These are phyloP conservation scores for Gremmenia infestans DNA, from an alignment of 2,329 filamentous ascomycete species.

Conservation along the genomic window DNA sequence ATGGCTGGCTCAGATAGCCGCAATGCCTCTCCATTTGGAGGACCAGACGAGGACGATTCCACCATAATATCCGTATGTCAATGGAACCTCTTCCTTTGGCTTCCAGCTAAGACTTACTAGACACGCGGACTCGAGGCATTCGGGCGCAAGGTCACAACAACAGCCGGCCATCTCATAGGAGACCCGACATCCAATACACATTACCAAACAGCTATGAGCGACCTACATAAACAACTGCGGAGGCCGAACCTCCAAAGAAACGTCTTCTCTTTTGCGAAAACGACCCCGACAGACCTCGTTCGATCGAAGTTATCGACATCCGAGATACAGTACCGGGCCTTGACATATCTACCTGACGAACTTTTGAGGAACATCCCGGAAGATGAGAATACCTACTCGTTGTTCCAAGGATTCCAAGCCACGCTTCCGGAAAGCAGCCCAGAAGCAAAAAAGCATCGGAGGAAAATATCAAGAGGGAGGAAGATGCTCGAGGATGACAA, in stretches of 20 bases:
- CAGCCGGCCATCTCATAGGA: slow-evolving; percentile 83
- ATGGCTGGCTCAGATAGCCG: slow-evolving; percentile 32
- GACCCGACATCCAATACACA: slow-evolving; percentile 55
- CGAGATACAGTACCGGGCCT: slow-evolving; percentile 90
- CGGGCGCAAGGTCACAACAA: slow-evolving; percentile 89
- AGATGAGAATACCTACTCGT: slow-evolving; percentile 76
- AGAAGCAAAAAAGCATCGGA: slow-evolving; percentile 63
- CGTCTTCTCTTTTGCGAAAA: slow-evolving; percentile 86
- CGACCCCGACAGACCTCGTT: slow-evolving; percentile 89
- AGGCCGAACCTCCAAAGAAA: slow-evolving; percentile 79
- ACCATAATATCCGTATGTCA: slow-evolving; percentile 31
- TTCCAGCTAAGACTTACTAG: slow-evolving; percentile 40
- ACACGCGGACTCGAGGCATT: slow-evolving; percentile 87
- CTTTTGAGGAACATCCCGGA: slow-evolving; percentile 86
- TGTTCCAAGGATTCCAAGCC: slow-evolving; percentile 96
- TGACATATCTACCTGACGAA: slow-evolving; percentile 85
- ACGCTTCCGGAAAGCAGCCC: slow-evolving; percentile 70
- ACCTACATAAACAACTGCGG: slow-evolving; percentile 84
- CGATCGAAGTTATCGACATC: slow-evolving; percentile 83
- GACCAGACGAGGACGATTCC: slow-evolving; percentile 26
- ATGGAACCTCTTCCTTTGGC: not conserved
- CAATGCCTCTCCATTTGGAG: slow-evolving; percentile 30
- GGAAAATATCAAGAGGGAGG: slow-evolving; percentile 67
- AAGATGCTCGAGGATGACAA: slow-evolving; percentile 67
- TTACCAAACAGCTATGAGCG: slow-evolving; percentile 82